Conservation (phyloP, 768 basidiomycete genomes). For the Termitomyces sp. region DNA sequence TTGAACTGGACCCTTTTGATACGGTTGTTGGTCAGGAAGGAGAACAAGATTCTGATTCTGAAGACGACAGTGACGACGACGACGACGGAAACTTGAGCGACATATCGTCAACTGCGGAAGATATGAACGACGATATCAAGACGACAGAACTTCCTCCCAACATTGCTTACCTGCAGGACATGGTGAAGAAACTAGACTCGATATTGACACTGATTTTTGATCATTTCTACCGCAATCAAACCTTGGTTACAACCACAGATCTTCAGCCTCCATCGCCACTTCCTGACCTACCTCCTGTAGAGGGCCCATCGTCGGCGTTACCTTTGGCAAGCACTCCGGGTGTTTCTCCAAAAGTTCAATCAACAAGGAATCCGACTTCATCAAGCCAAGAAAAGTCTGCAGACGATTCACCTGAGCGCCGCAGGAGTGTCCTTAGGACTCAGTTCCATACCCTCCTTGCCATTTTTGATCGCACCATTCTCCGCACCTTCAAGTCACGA, state of each 20-base stretch:
- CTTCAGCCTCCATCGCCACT: slow-evolving; percentile 22
- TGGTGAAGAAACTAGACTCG: slow-evolving; percentile 89
- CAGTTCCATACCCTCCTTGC: slow-evolving; percentile 87
- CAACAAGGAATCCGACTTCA: slow-evolving; percentile 2
- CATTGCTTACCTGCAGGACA: slow-evolving; percentile 68
- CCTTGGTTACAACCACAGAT: slow-evolving; percentile 15
- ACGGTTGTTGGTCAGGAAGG: slow-evolving; percentile 74
- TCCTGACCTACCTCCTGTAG: slow-evolving; percentile 28
- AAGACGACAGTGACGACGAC: slow-evolving; percentile 46
- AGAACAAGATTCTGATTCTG: slow-evolving; percentile 51
- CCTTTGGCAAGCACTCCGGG: slow-evolving; percentile 20
- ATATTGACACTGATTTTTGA: slow-evolving; percentile 83
- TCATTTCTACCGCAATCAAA: slow-evolving; percentile 60
- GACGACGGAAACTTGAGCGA: slow-evolving; percentile 51
- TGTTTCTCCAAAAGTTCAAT: slow-evolving; percentile 12
- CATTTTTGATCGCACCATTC: slow-evolving; percentile 90
- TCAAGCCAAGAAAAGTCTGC: slow-evolving; percentile 1
- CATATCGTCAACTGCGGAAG: slow-evolving; percentile 66
- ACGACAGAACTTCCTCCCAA: slow-evolving; percentile 45
- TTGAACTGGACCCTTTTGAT: slow-evolving; percentile 84
- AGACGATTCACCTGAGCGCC: slow-evolving; percentile 9
- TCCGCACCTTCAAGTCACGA: slow-evolving; percentile 94
- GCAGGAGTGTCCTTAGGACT: slow-evolving; percentile 36
- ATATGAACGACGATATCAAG: slow-evolving; percentile 33
- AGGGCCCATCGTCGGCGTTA: slow-evolving; percentile 15